Evolutionary conservation across 805 yeast species (phyloP), one percentile per base, ranked within the genome.

Genomic region (Blastobotrys parvus): DNA sequence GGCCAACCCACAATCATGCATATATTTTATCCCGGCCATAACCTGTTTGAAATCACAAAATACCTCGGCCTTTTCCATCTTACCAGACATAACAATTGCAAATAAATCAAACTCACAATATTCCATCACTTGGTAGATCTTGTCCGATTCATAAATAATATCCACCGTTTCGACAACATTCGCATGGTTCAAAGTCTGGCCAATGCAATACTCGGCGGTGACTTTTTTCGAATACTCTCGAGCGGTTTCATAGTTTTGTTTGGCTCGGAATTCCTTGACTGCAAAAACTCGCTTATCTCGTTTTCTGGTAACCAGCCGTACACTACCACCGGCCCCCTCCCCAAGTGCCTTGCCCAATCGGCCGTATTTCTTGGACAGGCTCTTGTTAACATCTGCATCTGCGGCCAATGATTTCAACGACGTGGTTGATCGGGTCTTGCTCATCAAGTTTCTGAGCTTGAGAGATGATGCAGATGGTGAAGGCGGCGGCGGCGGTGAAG

Each of bases 321-420:
- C 97, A 13, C 82, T 74, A 3, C 97, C 97, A 39, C 97, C 97
- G 2, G 96, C 96, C 42, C 97, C 97, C 17, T 92, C 92, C 43
- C 96, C 97, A 38, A 89, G 70, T 45, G 77, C 83, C 48, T 87
- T 90, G 42, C 95, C 95, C 43, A 82, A 79, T 59, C 80, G 83
- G 41, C 82, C 76, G 61, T 87, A 88, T 52, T 88, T 69, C 56
- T 82, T 86, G 33, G 82, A 76, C 39, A 55, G 47, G 7, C 56
- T 38, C 35, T 44, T 36, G 19, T 46, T 46, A 22, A 63, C 63
- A 38, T 62, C 64, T 45, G 51, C 38, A 35, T 43, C 62, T 23
- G 57, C 33, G 18, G 35, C 17, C 27, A 29, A 11, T 20, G 41
- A 17, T 56, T 43, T 39, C 27, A 49, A 42, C 35, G 27, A 30